These are phyloP conservation scores for Solanum sejunctum DNA, from an alignment of 257 asterid genomes.

Conservation along the genomic window DNA sequence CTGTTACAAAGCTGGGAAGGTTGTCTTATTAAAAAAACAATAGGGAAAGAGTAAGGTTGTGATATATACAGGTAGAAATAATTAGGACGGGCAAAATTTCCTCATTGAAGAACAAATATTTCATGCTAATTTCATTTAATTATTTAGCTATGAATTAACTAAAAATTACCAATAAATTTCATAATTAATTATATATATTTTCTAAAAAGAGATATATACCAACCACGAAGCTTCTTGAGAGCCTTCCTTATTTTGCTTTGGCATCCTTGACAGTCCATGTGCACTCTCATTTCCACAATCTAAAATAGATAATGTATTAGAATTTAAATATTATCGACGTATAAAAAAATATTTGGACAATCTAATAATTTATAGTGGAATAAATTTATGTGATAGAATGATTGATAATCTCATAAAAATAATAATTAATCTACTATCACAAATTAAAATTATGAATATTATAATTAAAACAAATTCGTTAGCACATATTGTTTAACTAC, in stretches of 20 bases:
- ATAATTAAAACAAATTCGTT: too few species aligned
- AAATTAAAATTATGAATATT: neutral
- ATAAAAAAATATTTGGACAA: neutral
- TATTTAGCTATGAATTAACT: neutral
- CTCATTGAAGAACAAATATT: neutral
- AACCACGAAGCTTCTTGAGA: conserved; percentile 44
- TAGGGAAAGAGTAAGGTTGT: neutral
- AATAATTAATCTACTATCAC: neutral
- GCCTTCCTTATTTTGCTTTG: conserved; percentile 49
- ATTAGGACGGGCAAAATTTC: neutral
- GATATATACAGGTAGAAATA: neutral
- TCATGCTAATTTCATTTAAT: neutral
- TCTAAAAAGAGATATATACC: neutral
- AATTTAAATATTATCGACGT: neutral
- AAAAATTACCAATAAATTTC: neutral
- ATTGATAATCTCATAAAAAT: neutral
- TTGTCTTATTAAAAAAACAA: neutral
- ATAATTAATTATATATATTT: neutral
- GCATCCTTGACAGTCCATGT: conserved; percentile 84
- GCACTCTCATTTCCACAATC: conserved; percentile 80
- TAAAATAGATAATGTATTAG: conserved; percentile 3
- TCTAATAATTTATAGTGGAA: neutral
- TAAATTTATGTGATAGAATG: neutral
- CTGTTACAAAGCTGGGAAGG: neutral
- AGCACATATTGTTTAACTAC: too few species aligned